Conservation (phyloP, 1,284 basidiomycete species). For the Cryptococcus sp. region DNA sequence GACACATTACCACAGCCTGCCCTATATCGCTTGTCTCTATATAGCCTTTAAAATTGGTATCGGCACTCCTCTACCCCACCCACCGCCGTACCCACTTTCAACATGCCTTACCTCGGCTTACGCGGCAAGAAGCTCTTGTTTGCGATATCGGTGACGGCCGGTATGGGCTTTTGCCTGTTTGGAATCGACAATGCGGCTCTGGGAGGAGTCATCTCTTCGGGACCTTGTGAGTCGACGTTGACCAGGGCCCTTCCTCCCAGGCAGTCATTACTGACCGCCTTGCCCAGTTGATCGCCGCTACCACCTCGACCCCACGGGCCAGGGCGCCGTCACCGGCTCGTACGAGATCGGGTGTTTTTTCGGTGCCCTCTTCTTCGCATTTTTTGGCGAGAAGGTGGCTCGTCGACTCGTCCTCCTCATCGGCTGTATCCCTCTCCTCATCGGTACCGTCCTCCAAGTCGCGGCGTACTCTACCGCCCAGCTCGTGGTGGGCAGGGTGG, state of each 20-base stretch:
- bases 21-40: background rate
- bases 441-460: slow-evolving; percentile 18
- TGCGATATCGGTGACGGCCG: slow-evolving; percentile 19
- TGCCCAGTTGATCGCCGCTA: slow-evolving; percentile 3
- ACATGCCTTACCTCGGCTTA: slow-evolving; percentile 19
- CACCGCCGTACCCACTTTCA: background rate
- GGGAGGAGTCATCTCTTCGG: slow-evolving; percentile 22
- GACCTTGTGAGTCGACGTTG: slow-evolving; percentile 53
- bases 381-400: slow-evolving; percentile 15
- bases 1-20: too few species aligned
- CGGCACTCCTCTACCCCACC: background rate
- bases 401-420: slow-evolving; percentile 13
- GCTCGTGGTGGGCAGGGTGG: slow-evolving; percentile 17
- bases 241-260: background rate
- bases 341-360: slow-evolving; percentile 21
- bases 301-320: slow-evolving; percentile 10
- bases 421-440: slow-evolving; percentile 7
- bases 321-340: slow-evolving; percentile 19
- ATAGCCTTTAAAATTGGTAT: background rate
- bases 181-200: slow-evolving; percentile 22
- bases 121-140: slow-evolving; percentile 16
- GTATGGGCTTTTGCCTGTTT: slow-evolving; percentile 18
- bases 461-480: slow-evolving; percentile 12
- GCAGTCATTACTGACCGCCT: background rate
- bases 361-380: slow-evolving; percentile 14